Conservation (phyloP, 2,329 filamentous ascomycete species). For the Tolypocladium paradoxum region DNA sequence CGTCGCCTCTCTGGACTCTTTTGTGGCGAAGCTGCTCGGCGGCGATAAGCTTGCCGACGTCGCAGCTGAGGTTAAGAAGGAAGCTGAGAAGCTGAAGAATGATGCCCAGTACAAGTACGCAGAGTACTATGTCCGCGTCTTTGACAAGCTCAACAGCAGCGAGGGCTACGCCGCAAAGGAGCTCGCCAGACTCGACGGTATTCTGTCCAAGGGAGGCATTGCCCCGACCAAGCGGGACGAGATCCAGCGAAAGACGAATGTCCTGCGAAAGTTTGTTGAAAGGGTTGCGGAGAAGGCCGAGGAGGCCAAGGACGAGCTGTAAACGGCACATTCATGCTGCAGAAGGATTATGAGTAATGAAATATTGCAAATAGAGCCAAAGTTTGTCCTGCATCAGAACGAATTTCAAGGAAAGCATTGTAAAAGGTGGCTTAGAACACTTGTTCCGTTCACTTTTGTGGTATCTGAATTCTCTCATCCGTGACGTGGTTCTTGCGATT, state of each 20-base stretch:
- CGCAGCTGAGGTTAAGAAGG: slow-evolving; percentile 60
- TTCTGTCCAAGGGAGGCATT: slow-evolving; percentile 78
- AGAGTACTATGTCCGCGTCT: slow-evolving; percentile 87
- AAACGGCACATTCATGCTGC: slow-evolving; percentile 9
- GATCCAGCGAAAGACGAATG: slow-evolving; percentile 75
- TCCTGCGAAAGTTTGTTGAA: slow-evolving; percentile 66
- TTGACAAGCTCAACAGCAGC: slow-evolving; percentile 73
- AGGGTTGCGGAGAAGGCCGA: slow-evolving; percentile 41
- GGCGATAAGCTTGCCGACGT: slow-evolving; percentile 53
- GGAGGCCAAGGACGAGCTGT: slow-evolving; percentile 28
- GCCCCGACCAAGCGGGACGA: slow-evolving; percentile 83
- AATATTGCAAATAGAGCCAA: background rate
- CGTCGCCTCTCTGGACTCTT: slow-evolving; percentile 62
- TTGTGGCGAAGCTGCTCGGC: slow-evolving; percentile 65
- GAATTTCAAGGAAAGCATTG: too few relatives aligned
- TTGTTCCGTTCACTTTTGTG: background rate
- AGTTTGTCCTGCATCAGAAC: background rate
- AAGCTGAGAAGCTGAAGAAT: slow-evolving; percentile 54
- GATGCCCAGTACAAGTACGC: slow-evolving; percentile 63
- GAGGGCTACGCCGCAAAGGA: slow-evolving; percentile 78
- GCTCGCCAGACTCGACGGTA: slow-evolving; percentile 63
- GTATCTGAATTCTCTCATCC: background rate
- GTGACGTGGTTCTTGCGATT: background rate
- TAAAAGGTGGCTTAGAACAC: too few relatives aligned
- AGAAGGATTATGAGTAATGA: background rate